A percentile compares a stretch with the other conserved stretches of the same genome.
These are phyloP conservation scores for Nasturtium officinale DNA, from an alignment of 345 rosid genomes.

Conservation along the genomic window DNA sequence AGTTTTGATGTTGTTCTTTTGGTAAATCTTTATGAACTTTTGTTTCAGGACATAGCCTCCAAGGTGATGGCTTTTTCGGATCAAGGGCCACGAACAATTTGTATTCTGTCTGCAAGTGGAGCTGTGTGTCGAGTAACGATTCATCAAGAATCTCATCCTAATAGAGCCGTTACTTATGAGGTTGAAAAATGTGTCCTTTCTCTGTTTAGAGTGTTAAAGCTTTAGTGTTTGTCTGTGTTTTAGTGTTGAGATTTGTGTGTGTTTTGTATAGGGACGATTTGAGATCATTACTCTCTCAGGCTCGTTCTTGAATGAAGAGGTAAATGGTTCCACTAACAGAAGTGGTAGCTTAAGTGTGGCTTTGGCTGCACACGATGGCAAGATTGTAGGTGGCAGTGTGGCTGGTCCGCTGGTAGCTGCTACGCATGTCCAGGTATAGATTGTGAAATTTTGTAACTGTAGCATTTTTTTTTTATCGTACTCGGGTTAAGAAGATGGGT, in stretches of 20 bases:
- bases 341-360: conserved; percentile 67
- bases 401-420: conserved; percentile 79
- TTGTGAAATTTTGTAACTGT: not conserved
- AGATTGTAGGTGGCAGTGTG: conserved; percentile 81
- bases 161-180: conserved; percentile 73
- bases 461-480: not conserved
- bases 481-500: not conserved
- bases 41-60: conserved; percentile 72
- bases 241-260: conserved; percentile 29
- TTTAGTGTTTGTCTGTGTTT: not conserved
- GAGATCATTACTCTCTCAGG: conserved; percentile 88
- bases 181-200: conserved; percentile 40
- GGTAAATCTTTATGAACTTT: not conserved
- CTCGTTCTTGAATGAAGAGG: conserved; percentile 59
- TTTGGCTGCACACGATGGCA: conserved; percentile 65
- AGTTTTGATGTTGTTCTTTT: not conserved
- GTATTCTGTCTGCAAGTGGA: conserved; percentile 91
- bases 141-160: conserved; percentile 61
- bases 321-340: conserved; percentile 52
- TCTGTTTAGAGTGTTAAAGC: not conserved
- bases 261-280: conserved; percentile 65
- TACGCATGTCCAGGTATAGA: conserved; percentile 73
- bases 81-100: conserved; percentile 81
- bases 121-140: conserved; percentile 72
- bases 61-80: conserved; percentile 72